Evolutionary conservation across 2,329 filamentous ascomycete genomes (phyloP).

Genomic region (Aspergillus tamarii): DNA sequence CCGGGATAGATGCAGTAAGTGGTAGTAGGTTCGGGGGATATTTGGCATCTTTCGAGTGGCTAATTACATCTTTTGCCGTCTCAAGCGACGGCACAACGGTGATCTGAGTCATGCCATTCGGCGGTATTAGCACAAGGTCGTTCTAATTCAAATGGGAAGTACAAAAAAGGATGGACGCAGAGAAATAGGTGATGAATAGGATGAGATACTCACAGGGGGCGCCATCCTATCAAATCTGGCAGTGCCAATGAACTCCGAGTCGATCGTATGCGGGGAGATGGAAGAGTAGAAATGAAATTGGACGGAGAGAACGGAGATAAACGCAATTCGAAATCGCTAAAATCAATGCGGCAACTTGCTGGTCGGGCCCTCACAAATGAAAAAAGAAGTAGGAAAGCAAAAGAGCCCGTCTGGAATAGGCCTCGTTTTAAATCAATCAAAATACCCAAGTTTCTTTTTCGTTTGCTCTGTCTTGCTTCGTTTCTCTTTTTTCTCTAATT

Average conservation of each 20-base stretch:
- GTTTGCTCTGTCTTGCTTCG: neutral
- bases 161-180: neutral
- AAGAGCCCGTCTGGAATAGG: too few species aligned
- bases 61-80: conserved; percentile 60
- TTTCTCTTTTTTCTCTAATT: neutral
- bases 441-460: neutral
- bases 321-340: neutral
- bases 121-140: neutral
- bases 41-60: conserved; percentile 52
- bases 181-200: neutral
- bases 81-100: conserved; percentile 64
- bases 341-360: neutral
- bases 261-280: conserved; percentile 24
- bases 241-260: conserved; percentile 8
- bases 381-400: neutral
- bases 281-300: conserved; percentile 6
- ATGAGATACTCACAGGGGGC: conserved; percentile 28
- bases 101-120: conserved; percentile 39
- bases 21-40: conserved; percentile 78
- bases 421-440: neutral
- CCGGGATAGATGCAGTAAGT: conserved; percentile 80
- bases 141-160: neutral
- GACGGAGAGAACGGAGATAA: conserved; percentile 1
- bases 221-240: conserved; percentile 26
- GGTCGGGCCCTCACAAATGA: neutral